A percentile compares a stretch with the other conserved stretches of the same genome.
Conservation (phyloP, 352 stramenopile genomes). For the Pythium rishiriense region DNA sequence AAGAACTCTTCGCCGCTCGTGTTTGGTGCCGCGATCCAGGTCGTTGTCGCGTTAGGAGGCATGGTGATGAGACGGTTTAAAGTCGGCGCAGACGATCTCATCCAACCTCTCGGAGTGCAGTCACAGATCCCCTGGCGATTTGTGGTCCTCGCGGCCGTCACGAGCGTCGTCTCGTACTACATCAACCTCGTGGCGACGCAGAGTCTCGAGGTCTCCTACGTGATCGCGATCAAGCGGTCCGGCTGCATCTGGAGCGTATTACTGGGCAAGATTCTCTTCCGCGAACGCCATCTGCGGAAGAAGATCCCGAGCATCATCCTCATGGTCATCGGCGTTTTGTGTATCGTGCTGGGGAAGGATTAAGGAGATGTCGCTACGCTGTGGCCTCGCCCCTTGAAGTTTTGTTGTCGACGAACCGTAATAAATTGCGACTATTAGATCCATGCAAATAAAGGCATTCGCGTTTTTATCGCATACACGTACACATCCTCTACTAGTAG, state of each 20-base stretch:
- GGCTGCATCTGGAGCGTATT: constrained; percentile 84
- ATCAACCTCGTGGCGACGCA: constrained; percentile 83
- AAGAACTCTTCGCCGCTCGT: constrained; percentile 76
- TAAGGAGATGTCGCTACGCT: no score
- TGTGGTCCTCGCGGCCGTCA: constrained; percentile 62
- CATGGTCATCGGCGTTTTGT: constrained; percentile 77
- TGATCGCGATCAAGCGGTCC: constrained; percentile 85
- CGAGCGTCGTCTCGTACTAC: constrained; percentile 81
- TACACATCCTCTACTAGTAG: neutral
- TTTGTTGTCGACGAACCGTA: neutral
- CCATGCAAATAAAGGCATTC: neutral
- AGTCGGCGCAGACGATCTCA: constrained; percentile 61
- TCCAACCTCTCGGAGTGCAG: constrained; percentile 53
- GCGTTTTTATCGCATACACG: neutral
- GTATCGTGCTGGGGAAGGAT: constrained; percentile 76
- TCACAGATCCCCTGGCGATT: constrained; percentile 70
- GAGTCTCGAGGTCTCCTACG: constrained; percentile 77
- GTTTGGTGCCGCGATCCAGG: constrained; percentile 70
- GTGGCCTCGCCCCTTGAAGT: neutral
- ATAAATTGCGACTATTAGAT: neutral
- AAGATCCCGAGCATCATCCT: constrained; percentile 84
- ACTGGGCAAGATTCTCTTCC: constrained; percentile 73
- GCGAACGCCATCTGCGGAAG: constrained; percentile 65
- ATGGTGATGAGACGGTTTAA: constrained; percentile 62
- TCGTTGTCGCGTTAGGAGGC: constrained; percentile 64